phyloP scores from a whole-genome alignment of 208 protist genomes.

The Trichomonas vaginalis region DNA sequence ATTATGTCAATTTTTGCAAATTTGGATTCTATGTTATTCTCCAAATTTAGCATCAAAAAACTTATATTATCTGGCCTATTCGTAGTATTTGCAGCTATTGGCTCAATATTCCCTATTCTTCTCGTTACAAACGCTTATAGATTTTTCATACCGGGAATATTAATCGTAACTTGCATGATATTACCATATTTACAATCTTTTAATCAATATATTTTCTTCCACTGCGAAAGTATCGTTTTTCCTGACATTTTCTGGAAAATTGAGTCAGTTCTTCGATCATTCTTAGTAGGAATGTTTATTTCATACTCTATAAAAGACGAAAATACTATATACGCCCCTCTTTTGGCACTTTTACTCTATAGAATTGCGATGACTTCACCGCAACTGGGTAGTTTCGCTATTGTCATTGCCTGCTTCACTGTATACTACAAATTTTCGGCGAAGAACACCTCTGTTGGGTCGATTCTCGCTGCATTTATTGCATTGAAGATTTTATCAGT shows the following conservation, averaged over 20 bases:
- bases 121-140: not conserved
- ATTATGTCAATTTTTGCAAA: not conserved
- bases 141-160: not conserved
- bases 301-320: not conserved
- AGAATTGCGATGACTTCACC: not conserved
- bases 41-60: not conserved
- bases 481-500: not conserved
- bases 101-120: not conserved
- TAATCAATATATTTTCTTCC: not conserved
- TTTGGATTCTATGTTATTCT: not conserved
- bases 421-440: not conserved
- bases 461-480: not conserved
- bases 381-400: not conserved
- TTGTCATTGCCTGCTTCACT: not conserved
- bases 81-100: not conserved
- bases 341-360: not conserved
- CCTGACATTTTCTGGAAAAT: not conserved
- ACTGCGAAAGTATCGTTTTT: not conserved
- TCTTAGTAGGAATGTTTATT: not conserved
- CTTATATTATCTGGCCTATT: not conserved
- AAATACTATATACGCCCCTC: no score
- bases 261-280: not conserved
- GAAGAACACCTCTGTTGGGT: not conserved
- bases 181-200: not conserved
- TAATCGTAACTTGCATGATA: not conserved